These are phyloP conservation scores for Chaetoceros tenuissimus DNA, from an alignment of 108 stramenopile genomes.

Conservation along the genomic window DNA sequence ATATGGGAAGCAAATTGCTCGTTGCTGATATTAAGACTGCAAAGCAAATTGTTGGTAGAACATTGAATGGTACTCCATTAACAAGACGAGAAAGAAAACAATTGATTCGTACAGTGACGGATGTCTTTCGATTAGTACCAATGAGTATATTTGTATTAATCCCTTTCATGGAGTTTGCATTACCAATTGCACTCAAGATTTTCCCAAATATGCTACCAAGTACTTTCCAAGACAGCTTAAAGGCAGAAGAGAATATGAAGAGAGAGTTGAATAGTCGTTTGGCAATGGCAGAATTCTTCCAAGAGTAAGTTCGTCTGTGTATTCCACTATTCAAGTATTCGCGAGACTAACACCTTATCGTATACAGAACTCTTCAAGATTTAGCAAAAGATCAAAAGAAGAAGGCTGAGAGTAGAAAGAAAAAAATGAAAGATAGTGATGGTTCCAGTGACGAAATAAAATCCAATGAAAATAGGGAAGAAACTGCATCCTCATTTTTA, in stretches of 20 bases:
- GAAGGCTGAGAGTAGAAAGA: conserved; percentile 36
- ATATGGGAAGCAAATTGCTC: conserved; percentile 91
- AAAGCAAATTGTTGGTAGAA: conserved; percentile 56
- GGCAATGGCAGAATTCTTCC: conserved; percentile 94
- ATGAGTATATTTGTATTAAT: conserved; percentile 93
- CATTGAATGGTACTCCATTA: conserved; percentile 77
- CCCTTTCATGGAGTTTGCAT: conserved; percentile 97
- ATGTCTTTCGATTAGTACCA: conserved; percentile 96
- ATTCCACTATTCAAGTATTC: background rate
- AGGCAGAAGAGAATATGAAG: conserved; percentile 97
- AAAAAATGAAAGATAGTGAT: conserved; percentile 36
- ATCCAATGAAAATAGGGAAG: conserved; percentile 38
- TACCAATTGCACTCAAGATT: conserved; percentile 92
- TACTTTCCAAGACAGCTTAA: conserved; percentile 95
- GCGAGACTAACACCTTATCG: background rate
- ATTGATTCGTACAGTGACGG: conserved; percentile 89
- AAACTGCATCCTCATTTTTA: conserved; percentile 61
- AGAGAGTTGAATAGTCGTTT: conserved; percentile 88
- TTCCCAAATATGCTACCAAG: conserved; percentile 99
- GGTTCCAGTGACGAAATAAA: conserved; percentile 21
- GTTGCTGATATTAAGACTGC: conserved; percentile 89
- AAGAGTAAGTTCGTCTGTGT: conserved; percentile 65
- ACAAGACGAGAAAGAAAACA: conserved; percentile 96
- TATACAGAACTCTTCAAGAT: conserved; percentile 63
- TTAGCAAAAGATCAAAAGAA: conserved; percentile 83